phyloP scores from a whole-genome alignment of 352 stramenopile genomes.

The Pythium dissimile region DNA sequence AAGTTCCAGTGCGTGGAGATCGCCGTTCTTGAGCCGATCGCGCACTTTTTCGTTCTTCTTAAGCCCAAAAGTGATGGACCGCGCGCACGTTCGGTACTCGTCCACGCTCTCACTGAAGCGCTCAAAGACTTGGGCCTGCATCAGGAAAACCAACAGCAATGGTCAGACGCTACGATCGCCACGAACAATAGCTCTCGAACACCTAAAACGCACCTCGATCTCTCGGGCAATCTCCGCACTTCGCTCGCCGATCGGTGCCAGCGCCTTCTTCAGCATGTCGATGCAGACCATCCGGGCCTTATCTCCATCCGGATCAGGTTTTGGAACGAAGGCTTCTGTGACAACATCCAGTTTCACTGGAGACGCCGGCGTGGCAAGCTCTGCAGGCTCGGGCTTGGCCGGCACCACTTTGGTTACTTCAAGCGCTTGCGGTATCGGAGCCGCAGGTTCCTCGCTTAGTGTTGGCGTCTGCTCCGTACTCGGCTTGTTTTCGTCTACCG shows the following conservation, averaged over 20 bases:
- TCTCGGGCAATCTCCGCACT: conserved; percentile 50
- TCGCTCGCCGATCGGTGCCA: conserved; percentile 37
- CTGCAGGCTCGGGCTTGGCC: neutral
- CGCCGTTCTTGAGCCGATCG: conserved; percentile 59
- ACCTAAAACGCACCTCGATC: conserved; percentile 49
- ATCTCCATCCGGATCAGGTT: conserved; percentile 40
- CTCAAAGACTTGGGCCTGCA: conserved; percentile 65
- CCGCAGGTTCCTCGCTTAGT: too few species aligned
- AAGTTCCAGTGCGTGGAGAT: conserved; percentile 66
- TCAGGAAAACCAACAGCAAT: neutral
- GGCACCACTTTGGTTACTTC: too few species aligned
- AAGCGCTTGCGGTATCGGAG: too few species aligned
- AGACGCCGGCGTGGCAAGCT: neutral
- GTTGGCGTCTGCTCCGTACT: too few species aligned
- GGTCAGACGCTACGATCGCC: neutral
- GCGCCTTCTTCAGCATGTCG: conserved; percentile 62
- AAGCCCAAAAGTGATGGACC: conserved; percentile 77
- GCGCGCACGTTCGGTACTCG: conserved; percentile 71
- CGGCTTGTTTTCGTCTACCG: neutral
- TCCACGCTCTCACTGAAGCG: conserved; percentile 77
- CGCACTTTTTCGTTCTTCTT: conserved; percentile 62
- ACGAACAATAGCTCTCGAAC: neutral
- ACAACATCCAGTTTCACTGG: conserved; percentile 9
- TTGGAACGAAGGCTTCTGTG: conserved; percentile 11
- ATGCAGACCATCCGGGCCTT: conserved; percentile 57